Conservation (phyloP, 1,139 yeast species). For the Suhomyces terraborum region DNA sequence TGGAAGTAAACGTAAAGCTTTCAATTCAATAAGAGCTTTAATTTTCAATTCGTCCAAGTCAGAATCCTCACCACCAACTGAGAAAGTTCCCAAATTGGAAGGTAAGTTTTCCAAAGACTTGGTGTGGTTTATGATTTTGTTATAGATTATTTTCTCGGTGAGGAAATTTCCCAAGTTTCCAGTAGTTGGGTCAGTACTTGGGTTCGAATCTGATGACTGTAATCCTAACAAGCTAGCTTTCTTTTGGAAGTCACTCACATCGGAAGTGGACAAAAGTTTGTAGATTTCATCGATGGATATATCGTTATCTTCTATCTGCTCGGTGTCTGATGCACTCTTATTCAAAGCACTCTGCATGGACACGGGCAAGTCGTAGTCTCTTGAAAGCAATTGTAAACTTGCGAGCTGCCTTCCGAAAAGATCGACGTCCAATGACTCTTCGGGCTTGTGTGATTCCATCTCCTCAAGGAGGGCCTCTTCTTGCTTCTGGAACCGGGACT, state of each 20-base stretch:
- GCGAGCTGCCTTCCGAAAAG: slow-evolving; percentile 67
- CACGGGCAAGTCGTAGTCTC: slow-evolving; percentile 75
- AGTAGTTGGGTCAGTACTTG: slow-evolving; percentile 26
- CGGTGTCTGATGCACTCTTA: slow-evolving; percentile 6
- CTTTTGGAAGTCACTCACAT: slow-evolving; percentile 23
- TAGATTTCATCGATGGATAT: slow-evolving; percentile 9
- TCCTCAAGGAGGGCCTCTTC: slow-evolving; percentile 28
- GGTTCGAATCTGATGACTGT: slow-evolving; percentile 27
- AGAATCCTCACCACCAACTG: slow-evolving; percentile 45
- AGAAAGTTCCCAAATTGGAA: slow-evolving; percentile 70
- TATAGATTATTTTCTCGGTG: slow-evolving; percentile 54
- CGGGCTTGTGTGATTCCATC: slow-evolving; percentile 8
- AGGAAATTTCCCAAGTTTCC: slow-evolving; percentile 41
- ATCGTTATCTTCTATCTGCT: neutral
- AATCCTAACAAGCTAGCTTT: slow-evolving; percentile 38
- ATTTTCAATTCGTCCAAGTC: slow-evolving; percentile 56
- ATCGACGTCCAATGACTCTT: slow-evolving; percentile 41
- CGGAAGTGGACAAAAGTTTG: slow-evolving; percentile 6
- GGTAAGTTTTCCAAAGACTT: slow-evolving; percentile 76
- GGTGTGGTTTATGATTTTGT: slow-evolving; percentile 68
- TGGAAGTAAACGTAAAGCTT: slow-evolving; percentile 73
- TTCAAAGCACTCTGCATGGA: slow-evolving; percentile 26
- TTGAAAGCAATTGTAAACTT: slow-evolving; percentile 74
- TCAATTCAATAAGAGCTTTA: slow-evolving; percentile 76
- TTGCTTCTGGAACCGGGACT: slow-evolving; percentile 29